Evolutionary conservation across 2,329 filamentous ascomycete species (phyloP).

Genomic region (Calonectria honghensis): DNA sequence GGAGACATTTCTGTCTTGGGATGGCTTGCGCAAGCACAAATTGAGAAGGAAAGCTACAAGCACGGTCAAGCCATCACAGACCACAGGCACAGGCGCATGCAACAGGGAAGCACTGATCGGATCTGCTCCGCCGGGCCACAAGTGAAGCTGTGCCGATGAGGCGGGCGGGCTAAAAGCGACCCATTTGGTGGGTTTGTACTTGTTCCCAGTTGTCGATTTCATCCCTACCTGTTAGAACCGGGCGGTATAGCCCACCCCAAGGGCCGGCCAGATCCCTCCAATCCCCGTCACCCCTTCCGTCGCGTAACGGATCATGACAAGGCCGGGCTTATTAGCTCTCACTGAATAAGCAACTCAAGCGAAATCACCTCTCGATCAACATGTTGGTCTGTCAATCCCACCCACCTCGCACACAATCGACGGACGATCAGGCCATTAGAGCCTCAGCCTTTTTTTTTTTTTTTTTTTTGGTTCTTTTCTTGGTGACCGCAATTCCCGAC

Average conservation of each 20-base stretch:
- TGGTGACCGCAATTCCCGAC: background rate
- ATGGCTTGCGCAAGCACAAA: slow-evolving; percentile 7
- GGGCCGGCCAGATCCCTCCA: slow-evolving; percentile 11
- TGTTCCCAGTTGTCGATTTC: background rate
- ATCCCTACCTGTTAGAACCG: slow-evolving; percentile 19
- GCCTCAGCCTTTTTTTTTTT: background rate
- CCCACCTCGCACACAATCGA: background rate
- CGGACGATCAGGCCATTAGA: background rate
- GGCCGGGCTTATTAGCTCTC: slow-evolving; percentile 2
- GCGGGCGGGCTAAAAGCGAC: background rate
- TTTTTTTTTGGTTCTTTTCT: background rate
- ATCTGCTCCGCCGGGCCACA: slow-evolving; percentile 1
- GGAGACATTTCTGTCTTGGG: slow-evolving; percentile 14
- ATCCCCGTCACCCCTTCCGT: background rate
- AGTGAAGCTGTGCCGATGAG: background rate
- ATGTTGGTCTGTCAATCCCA: slow-evolving; percentile 14
- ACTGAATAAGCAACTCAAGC: slow-evolving; percentile 21
- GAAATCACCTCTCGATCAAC: slow-evolving; percentile 22
- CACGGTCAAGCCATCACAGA: background rate
- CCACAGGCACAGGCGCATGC: slow-evolving; percentile 6
- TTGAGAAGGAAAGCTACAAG: background rate
- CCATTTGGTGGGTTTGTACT: background rate
- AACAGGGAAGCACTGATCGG: slow-evolving; percentile 5
- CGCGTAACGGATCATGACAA: slow-evolving; percentile 5
- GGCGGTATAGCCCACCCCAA: slow-evolving; percentile 5